Conservation (phyloP, 345 rosid species). For the Gossypioides kirkii region DNA sequence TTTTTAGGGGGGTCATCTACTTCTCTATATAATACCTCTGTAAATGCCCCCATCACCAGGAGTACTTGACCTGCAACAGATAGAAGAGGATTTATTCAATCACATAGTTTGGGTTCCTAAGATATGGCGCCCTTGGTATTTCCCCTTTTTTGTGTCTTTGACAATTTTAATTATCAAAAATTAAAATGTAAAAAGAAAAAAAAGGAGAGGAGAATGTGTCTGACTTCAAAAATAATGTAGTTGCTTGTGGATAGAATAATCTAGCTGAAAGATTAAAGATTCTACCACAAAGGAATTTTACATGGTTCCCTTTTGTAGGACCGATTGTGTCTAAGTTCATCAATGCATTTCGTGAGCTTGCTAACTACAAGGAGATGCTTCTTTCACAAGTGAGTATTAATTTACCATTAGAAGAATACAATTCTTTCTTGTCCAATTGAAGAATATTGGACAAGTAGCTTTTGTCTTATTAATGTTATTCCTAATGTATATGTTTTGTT, state of each 20-base stretch:
- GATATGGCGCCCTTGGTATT: background rate
- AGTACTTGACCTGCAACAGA: too few species aligned
- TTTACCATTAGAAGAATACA: conserved; percentile 8
- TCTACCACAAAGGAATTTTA: conserved; percentile 1
- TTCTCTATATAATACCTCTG: background rate
- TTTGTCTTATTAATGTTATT: background rate
- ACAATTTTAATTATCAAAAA: background rate
- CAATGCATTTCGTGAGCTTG: conserved; percentile 69
- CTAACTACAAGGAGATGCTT: conserved; percentile 75
- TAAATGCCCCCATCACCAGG: background rate
- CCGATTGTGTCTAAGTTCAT: conserved; percentile 72
- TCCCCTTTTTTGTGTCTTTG: background rate
- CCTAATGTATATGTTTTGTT: background rate
- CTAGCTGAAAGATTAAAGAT: conserved; percentile 4
- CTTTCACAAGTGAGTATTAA: conserved; percentile 63
- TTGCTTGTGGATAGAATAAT: background rate
- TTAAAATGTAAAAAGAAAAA: background rate
- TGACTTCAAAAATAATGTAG: background rate
- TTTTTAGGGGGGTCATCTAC: background rate
- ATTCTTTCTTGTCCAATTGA: background rate
- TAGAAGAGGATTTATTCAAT: too few species aligned
- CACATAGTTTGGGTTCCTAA: too few species aligned
- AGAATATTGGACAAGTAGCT: background rate
- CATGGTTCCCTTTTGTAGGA: conserved; percentile 40
- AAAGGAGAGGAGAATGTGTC: background rate